phyloP scores from a whole-genome alignment of 225 moss, liverwort and hornwort species.

The Ulota crispa region DNA sequence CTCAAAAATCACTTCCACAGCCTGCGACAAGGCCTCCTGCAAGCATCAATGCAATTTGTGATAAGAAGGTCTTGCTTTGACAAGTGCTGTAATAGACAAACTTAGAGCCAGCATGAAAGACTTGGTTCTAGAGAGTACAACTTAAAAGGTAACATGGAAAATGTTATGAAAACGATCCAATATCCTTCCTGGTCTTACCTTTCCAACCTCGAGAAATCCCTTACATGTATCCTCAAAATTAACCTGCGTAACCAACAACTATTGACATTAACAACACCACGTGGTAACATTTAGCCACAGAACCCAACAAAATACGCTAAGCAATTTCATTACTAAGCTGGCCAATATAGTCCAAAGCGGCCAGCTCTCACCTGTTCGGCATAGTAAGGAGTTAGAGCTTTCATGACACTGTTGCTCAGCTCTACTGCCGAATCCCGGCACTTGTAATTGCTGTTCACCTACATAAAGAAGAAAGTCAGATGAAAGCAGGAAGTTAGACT shows the following conservation, averaged over 20 bases:
- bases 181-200: conserved; percentile 49
- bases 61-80: background rate
- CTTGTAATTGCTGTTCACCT: conserved; percentile 97
- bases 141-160: background rate
- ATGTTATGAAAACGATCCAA: background rate
- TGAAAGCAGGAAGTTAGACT: background rate
- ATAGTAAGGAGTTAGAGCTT: conserved; percentile 95
- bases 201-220: conserved; percentile 97
- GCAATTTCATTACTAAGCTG: background rate
- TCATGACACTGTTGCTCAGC: conserved; percentile 92
- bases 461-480: conserved; percentile 19
- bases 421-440: conserved; percentile 94
- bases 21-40: conserved; percentile 94
- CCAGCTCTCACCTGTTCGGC: conserved; percentile 80
- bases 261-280: conserved; percentile 18
- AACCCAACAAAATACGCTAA: background rate
- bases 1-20: conserved; percentile 96
- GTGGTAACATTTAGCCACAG: background rate
- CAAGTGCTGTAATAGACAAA: background rate
- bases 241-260: conserved; percentile 58
- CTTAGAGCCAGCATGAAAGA: conserved; percentile 11
- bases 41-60: conserved; percentile 12
- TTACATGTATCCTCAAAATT: conserved; percentile 99
- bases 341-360: background rate
- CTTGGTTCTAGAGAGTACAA: background rate